These are phyloP conservation scores for Calonectria crousiana DNA, from an alignment of 2,329 filamentous ascomycete species.

Conservation along the genomic window DNA sequence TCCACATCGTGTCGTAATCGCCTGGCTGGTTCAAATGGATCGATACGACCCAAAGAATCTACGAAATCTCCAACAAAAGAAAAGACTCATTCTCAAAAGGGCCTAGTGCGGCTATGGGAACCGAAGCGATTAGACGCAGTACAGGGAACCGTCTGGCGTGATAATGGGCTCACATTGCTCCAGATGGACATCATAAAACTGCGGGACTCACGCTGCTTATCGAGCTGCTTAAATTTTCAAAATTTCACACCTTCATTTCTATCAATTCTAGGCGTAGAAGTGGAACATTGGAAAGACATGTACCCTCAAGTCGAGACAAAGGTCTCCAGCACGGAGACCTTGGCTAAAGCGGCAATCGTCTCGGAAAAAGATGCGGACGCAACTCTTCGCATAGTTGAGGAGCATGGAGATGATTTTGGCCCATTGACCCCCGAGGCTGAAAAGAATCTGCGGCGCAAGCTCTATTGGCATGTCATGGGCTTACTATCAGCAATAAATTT, in stretches of 20 bases:
- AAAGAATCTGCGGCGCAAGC: conserved; percentile 47
- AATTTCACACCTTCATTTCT: background rate
- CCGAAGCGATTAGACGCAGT: background rate
- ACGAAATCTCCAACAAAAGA: background rate
- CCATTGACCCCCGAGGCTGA: conserved; percentile 49
- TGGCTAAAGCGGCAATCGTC: conserved; percentile 10
- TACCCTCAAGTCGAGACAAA: background rate
- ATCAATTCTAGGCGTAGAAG: background rate
- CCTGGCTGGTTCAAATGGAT: background rate
- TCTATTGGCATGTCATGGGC: conserved; percentile 49
- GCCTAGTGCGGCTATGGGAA: background rate
- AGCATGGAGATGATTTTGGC: conserved; percentile 47
- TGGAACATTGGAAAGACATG: background rate
- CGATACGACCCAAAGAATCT: background rate
- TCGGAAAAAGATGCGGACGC: conserved; percentile 49
- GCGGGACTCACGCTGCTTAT: background rate
- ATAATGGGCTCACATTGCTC: background rate
- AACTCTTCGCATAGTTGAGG: conserved; percentile 51
- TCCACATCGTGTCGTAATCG: conserved; percentile 17
- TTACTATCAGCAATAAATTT: conserved; percentile 51
- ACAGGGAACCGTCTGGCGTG: background rate
- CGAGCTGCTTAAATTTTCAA: background rate
- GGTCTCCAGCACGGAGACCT: background rate
- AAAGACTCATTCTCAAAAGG: background rate
- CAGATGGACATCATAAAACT: background rate